Evolutionary conservation across 176 grass and related monocot species (phyloP), one percentile per base, ranked within the genome.

Genomic region (Dactylis glomerata): DNA sequence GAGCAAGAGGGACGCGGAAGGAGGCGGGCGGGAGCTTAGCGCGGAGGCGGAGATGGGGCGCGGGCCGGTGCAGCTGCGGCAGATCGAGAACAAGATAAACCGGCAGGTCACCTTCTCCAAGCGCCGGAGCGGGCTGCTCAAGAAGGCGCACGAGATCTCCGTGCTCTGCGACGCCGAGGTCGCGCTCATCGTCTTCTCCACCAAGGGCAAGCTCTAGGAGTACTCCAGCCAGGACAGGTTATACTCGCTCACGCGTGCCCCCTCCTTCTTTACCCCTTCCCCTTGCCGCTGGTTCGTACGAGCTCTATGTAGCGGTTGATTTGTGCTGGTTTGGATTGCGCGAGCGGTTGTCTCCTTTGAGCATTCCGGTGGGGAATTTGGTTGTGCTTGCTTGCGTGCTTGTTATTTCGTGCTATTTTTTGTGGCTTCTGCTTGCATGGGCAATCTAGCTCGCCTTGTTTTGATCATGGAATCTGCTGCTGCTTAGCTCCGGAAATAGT

Each of bases 81-180:
- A 85, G 80, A 98, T 98, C 86, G 92, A 98, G 92, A 98, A 98
- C 87, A 95, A 98, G 91, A 92, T 95, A 75, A 95, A 98, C 86
- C 75, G 91, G 52, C 92, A 98, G 89, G 95, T 95, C 42, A 95
- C 92, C 36, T 98, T 98, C 87, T 98, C 92, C 22, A 98, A 98
- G 85, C 87, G 95, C 44, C 69, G 92, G 41, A 91, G 81, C 15
- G 95, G 95, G 77, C 38, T 98, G 88, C 76, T 98, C 49, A 98
- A 98, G 95, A 98, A 98, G 88, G 95, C 95, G 61, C 85, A 90
- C 38, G 95, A 98, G 95, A 98, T 98, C 83, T 98, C 95, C 47
- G 90, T 98, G 69, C 92, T 98, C 42, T 98, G 95, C 73, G 95
- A 98, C n/a, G 95, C 93, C 1, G 95, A 98, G 73, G 92, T 98